A percentile compares a stretch with the other conserved stretches of the same genome.
phyloP scores from a whole-genome alignment of 768 basidiomycete species.

The Kwoniella heveanensis region DNA sequence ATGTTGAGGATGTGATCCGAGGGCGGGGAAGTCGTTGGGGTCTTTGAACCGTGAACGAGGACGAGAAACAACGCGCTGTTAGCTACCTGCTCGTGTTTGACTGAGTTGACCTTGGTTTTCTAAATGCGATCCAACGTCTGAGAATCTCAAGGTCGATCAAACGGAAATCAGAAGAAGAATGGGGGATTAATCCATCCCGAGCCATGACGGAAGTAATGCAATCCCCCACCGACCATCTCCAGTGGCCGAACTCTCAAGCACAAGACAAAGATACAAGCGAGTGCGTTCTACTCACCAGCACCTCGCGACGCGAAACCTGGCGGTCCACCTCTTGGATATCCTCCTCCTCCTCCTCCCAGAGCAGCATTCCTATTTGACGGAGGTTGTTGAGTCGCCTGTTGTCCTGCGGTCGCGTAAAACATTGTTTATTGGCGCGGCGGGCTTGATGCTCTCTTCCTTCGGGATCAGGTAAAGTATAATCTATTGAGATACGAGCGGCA shows the following conservation, averaged over 20 bases:
- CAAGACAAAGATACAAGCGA: neutral
- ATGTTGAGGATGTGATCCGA: conserved; percentile 39
- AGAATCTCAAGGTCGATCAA: neutral
- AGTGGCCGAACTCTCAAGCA: too few relatives aligned
- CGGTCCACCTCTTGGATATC: conserved; percentile 37
- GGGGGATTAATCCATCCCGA: too few relatives aligned
- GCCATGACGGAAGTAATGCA: too few relatives aligned
- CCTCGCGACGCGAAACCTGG: conserved; percentile 44
- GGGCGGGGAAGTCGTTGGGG: conserved; percentile 53
- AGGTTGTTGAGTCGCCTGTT: conserved; percentile 39
- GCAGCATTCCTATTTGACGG: conserved; percentile 14
- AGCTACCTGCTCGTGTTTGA: neutral
- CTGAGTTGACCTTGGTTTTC: too few relatives aligned
- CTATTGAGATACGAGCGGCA: too few relatives aligned
- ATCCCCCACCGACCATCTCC: too few relatives aligned
- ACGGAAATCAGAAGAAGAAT: too few relatives aligned
- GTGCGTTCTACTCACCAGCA: conserved; percentile 40
- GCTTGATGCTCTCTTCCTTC: too few relatives aligned
- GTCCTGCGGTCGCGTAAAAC: conserved; percentile 51
- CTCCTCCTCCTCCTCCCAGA: conserved; percentile 23
- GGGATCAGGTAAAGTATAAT: too few relatives aligned
- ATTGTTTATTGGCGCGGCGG: too few relatives aligned
- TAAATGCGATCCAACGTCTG: too few relatives aligned
- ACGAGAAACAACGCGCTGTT: neutral
- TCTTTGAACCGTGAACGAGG: conserved; percentile 23